Base-by-base conservation (phyloP, 129 eudicot species). In the Chrysanthemum seticuspe region DNA sequence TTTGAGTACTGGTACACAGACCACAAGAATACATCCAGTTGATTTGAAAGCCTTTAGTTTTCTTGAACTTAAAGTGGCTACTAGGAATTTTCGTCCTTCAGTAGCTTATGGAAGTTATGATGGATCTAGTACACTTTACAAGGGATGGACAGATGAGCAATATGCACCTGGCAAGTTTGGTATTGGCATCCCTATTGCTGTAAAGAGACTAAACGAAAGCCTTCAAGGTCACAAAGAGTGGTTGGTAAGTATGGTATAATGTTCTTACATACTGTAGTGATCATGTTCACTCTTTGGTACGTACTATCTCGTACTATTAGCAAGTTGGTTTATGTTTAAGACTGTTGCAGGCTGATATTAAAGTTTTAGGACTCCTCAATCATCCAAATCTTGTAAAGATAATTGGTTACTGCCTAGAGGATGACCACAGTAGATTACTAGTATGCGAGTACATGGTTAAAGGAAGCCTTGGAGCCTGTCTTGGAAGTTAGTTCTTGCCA, bases 141-240 rank as follows among this genome's bases (percentile, higher is more conserved):
- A 83, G 67, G 91, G 91, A 18, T 87, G 91, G 91, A 73, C 81
- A 10, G 81, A 87, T 73, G 83, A 87, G 56, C 76, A 69, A n/a
- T 74, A 78, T 29, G 73, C 74, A 36, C 81, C 91, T 31, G 60
- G 85, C 50, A 83, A 40, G 77, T 79, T 86, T 8, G 86, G 86
- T 34, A 75, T 76, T 15, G 88, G 88, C 63, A 62, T 73, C 52
- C 78, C 84, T 57, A 69, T 83, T 68, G 88, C 84, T 64, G 91
- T 74, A 14, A 83, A 87, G 80, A 81, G 71, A 76, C 68, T 83
- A n/a, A 74, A 79, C 67, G 75, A 83, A 29, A 79, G 77, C 63
- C 84, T 25, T n/a, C 86, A 83, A 50, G 86, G 76, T 78, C 86
- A 83, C 76, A 75, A 54, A 60, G 84, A 83, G 49, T 87, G 88